These are phyloP conservation scores for Botrytis cinerea DNA, from an alignment of 2,329 filamentous ascomycete species.

Conservation along the genomic window DNA sequence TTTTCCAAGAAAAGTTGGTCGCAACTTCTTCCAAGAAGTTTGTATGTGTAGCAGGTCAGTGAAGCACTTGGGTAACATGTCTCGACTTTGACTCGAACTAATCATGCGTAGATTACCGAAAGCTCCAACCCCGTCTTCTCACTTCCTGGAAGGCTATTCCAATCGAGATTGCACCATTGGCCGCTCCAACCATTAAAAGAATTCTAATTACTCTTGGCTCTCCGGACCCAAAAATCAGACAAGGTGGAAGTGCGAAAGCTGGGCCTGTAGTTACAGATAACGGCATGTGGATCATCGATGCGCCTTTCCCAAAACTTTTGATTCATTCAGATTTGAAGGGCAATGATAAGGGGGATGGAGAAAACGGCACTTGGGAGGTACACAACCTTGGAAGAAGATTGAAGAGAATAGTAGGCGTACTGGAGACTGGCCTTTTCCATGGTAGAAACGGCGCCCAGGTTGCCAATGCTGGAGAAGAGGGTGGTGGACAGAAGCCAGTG, in stretches of 20 bases:
- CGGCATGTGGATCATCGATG: slow-evolving; percentile 87
- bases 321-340: slow-evolving; percentile 55
- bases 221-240: slow-evolving; percentile 67
- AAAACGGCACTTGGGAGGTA: slow-evolving; percentile 77
- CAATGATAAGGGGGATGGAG: slow-evolving; percentile 52
- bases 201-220: slow-evolving; percentile 75
- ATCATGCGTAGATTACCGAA: slow-evolving; percentile 73
- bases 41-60: slow-evolving; percentile 77
- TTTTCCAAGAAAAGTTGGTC: slow-evolving; percentile 97
- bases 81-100: slow-evolving; percentile 5
- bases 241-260: slow-evolving; percentile 73
- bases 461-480: slow-evolving; percentile 56
- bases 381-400: slow-evolving; percentile 71
- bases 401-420: slow-evolving; percentile 79
- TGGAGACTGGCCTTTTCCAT: slow-evolving; percentile 90
- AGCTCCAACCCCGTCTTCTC: slow-evolving; percentile 75
- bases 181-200: slow-evolving; percentile 73
- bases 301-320: slow-evolving; percentile 76
- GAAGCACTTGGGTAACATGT: neutral
- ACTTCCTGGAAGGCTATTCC: slow-evolving; percentile 82
- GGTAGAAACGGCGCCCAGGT: slow-evolving; percentile 76
- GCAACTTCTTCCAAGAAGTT: slow-evolving; percentile 82
- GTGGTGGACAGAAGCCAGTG: slow-evolving; percentile 84
- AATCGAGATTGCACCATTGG: slow-evolving; percentile 88
- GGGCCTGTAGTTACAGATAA: slow-evolving; percentile 85